Evolutionary conservation across 495 filamentous ascomycete genomes (phyloP), one percentile per base, ranked within the genome.

Genomic region (Rostrohypoxylon terebratum): DNA sequence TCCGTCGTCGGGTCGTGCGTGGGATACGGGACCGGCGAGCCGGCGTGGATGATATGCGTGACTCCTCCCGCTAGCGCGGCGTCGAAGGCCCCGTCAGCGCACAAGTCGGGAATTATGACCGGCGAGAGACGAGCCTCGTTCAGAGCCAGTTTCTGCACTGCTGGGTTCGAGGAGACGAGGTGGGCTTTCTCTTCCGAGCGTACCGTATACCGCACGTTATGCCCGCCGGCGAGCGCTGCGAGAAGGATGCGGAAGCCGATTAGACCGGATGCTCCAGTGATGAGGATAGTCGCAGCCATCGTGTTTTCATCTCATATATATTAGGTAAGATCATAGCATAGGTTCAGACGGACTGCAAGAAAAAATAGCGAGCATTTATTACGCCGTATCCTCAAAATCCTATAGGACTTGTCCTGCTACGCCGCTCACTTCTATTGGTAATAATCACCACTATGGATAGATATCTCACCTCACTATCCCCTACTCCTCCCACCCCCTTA

Each of bases 21-120:
- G 18, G 72, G 69, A 3, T 60, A 36, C 1, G 73, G 71, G n/a
- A 74, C 67, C 0, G 86, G 85, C 31, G 84, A 83, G 4, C 86
- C 85, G 8, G 84, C 66, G 57, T 88, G 86, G 62, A 87, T 77
- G 59, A 86, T 73, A 48, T 81, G 83, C 20, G 78, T 81, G 0
- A 82, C 81, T 14, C 77, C 83, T 51, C 82, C 66, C 28, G 3
- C 28, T 28, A 85, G 78, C 3, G 81, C 83, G 28, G 81, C 69
- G 63, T 85, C 79, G 63, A 83, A 87, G n/a, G 81, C 82, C 20
- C 78, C 80, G 0, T 80, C 66, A 6, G 73, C 75, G 0, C 81
- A 34, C n/a, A 86, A 75, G 65, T 87, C 84, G 9, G 84, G 80
- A 7, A 87, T 77, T 23, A 83, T 65, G 36, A 77, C 63, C 34